These are phyloP conservation scores for Russula vinacea DNA, from an alignment of 768 basidiomycete genomes.

Conservation along the genomic window DNA sequence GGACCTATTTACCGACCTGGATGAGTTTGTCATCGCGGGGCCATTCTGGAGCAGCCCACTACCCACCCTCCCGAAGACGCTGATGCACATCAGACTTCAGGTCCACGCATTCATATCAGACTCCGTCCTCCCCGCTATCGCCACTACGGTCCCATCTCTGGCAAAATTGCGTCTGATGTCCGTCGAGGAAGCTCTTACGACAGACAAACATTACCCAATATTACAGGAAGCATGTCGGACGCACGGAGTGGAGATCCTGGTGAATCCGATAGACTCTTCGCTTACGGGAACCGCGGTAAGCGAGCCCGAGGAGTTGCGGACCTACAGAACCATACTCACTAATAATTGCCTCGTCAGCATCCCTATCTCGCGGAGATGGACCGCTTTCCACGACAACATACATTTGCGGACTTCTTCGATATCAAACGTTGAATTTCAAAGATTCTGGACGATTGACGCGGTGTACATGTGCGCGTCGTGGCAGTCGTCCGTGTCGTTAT, in stretches of 20 bases:
- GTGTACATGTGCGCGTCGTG: background rate
- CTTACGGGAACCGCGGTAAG: slow-evolving; percentile 7
- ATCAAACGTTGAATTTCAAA: background rate
- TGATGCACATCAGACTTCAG: slow-evolving; percentile 23
- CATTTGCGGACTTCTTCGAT: slow-evolving; percentile 18
- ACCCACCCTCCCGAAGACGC: slow-evolving; percentile 14
- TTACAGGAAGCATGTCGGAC: slow-evolving; percentile 10
- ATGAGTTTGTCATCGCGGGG: slow-evolving; percentile 19
- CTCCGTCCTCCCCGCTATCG: slow-evolving; percentile 5
- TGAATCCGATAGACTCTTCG: slow-evolving; percentile 7
- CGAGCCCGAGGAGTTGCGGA: too few relatives aligned
- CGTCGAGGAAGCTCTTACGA: slow-evolving; percentile 11
- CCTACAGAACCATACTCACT: background rate
- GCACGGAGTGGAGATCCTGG: slow-evolving; percentile 10
- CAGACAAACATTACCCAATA: slow-evolving; percentile 12
- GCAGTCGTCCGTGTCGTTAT: too few relatives aligned
- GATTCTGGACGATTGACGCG: background rate
- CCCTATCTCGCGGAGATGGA: slow-evolving; percentile 21
- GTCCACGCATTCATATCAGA: slow-evolving; percentile 23
- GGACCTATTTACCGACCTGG: slow-evolving; percentile 14
- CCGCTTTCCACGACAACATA: slow-evolving; percentile 17
- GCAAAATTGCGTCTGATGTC: slow-evolving; percentile 12
- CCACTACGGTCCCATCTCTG: slow-evolving; percentile 1
- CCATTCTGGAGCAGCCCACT: slow-evolving; percentile 22
- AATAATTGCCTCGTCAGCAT: slow-evolving; percentile 3